These are phyloP conservation scores for Pseudoscleropodium purum DNA, from an alignment of 225 moss, liverwort and hornwort species.

Conservation along the genomic window DNA sequence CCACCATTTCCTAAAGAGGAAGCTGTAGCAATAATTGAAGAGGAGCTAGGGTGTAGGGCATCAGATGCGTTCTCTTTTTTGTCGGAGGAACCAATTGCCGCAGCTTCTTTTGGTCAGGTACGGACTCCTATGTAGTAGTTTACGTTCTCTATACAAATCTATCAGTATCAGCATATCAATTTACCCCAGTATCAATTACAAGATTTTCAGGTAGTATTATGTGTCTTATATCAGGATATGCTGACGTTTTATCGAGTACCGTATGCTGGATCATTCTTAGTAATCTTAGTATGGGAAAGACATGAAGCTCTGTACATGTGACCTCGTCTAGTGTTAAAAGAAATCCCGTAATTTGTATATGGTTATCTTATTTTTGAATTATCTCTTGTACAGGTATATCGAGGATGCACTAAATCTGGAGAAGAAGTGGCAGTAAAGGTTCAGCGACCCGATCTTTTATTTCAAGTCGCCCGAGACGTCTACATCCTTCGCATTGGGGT, in stretches of 20 bases:
- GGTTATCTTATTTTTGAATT: not conserved
- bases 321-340: not conserved
- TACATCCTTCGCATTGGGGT: constrained; percentile 92
- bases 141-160: not conserved
- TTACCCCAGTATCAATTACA: not conserved
- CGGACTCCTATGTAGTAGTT: not conserved
- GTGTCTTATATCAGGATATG: not conserved
- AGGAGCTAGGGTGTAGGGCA: constrained; percentile 54
- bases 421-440: constrained; percentile 95
- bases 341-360: not conserved
- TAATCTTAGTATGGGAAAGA: not conserved
- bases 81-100: constrained; percentile 74
- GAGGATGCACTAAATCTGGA: constrained; percentile 61
- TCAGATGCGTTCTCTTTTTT: constrained; percentile 51
- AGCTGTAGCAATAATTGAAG: constrained; percentile 70
- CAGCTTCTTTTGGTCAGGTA: constrained; percentile 99
- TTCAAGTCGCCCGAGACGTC: constrained; percentile 76
- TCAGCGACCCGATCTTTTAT: constrained; percentile 87
- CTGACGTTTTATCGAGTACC: not conserved
- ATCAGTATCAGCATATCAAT: not conserved
- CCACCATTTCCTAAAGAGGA: constrained; percentile 78
- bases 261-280: not conserved
- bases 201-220: not conserved
- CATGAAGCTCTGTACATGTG: not conserved
- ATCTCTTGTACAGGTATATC: constrained; percentile 63